These are phyloP conservation scores for Xanthoceras sorbifolium DNA, from an alignment of 345 rosid species.

Conservation along the genomic window DNA sequence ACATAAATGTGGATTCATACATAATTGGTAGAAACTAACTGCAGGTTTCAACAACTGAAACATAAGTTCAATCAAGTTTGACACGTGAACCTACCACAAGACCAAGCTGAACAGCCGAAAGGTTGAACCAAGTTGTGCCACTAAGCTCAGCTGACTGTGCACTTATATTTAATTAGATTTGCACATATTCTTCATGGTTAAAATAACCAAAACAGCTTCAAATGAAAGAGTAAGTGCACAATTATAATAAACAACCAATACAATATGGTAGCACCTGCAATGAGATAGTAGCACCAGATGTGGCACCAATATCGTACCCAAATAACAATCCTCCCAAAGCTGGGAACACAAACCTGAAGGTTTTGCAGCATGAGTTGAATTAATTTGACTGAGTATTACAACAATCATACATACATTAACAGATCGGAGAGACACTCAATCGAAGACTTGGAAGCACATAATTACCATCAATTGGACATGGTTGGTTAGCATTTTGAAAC, in stretches of 20 bases:
- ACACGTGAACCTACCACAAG: constrained; percentile 72
- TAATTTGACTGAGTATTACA: constrained; percentile 12
- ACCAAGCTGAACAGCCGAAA: constrained; percentile 87
- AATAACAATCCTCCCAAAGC: constrained; percentile 88
- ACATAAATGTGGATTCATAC: not conserved
- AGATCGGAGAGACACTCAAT: not conserved
- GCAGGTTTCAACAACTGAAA: constrained; percentile 14
- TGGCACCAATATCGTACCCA: constrained; percentile 98
- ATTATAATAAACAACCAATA: not conserved
- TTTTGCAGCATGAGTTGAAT: constrained; percentile 15
- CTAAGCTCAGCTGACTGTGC: constrained; percentile 78
- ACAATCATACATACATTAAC: not conserved
- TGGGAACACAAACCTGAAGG: constrained; percentile 81
- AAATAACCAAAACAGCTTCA: not conserved
- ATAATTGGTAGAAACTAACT: constrained; percentile 13
- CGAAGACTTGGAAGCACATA: not conserved
- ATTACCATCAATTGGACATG: constrained; percentile 3
- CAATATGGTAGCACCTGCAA: constrained; percentile 56
- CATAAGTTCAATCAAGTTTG: constrained; percentile 7
- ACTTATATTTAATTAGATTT: constrained; percentile 28
- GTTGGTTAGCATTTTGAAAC: not conserved
- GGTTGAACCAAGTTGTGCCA: constrained; percentile 86
- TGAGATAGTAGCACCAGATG: constrained; percentile 88
- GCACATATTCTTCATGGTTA: not conserved
- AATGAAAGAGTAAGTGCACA: not conserved